Percentiles rank a stretch among this genome's conserved stretches.
These are phyloP conservation scores for Phanerodontia chrysosporium DNA, from an alignment of 768 basidiomycete genomes.

Conservation along the genomic window DNA sequence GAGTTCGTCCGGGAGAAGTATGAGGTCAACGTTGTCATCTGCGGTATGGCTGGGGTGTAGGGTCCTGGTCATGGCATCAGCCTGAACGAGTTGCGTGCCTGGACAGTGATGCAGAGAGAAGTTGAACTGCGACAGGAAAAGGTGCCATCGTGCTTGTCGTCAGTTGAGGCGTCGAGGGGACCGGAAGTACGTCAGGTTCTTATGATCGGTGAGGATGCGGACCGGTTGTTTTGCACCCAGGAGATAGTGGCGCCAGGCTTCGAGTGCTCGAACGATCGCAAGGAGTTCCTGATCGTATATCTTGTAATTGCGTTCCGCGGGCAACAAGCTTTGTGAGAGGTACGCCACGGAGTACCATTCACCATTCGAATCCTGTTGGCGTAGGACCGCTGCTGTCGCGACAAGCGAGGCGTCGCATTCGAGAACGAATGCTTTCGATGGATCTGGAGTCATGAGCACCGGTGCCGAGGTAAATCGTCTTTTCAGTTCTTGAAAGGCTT, in stretches of 20 bases:
- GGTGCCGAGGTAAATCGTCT: constrained; percentile 13
- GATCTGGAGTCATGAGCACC: constrained; percentile 13
- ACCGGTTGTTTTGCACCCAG: constrained; percentile 13
- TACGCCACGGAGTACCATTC: constrained; percentile 12
- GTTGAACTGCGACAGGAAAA: constrained; percentile 16
- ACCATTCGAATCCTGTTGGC: constrained; percentile 17
- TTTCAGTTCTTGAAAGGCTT: constrained; percentile 21
- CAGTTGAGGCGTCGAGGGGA: constrained; percentile 22
- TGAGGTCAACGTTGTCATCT: neutral
- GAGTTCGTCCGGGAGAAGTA: neutral
- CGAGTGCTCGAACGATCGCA: constrained; percentile 27
- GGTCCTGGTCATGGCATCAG: constrained; percentile 9
- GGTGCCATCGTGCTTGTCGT: constrained; percentile 30
- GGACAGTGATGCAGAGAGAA: constrained; percentile 10
- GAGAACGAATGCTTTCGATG: constrained; percentile 10
- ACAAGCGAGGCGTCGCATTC: constrained; percentile 20
- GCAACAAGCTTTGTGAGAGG: constrained; percentile 6
- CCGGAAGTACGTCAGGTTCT: constrained; percentile 27
- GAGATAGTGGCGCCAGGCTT: constrained; percentile 25
- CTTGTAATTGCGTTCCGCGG: constrained; percentile 27
- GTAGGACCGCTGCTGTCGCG: constrained; percentile 26
- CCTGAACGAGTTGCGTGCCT: neutral
- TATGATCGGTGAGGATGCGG: constrained; percentile 27
- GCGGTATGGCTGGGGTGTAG: neutral
- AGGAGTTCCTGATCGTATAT: constrained; percentile 36